Conservation (phyloP, 2,329 filamentous ascomycete species). For the Aulographum hederae region DNA sequence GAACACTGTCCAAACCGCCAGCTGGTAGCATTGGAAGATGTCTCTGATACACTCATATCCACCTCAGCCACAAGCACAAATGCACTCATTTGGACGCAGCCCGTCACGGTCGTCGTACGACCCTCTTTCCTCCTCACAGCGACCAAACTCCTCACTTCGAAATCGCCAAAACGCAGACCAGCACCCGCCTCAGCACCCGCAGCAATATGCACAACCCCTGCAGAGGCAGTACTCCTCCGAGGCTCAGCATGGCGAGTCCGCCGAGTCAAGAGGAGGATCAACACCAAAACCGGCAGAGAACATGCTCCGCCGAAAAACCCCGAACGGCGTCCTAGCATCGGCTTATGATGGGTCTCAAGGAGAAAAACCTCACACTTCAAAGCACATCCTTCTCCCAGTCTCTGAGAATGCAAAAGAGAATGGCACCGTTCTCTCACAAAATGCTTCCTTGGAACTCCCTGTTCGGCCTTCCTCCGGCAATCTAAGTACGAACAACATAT, state of each 20-base stretch:
- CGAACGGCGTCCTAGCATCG: conserved; percentile 78
- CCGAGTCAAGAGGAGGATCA: conserved; percentile 8
- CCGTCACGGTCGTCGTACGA: too few species aligned
- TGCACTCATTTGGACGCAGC: too few species aligned
- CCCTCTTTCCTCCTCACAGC: too few species aligned
- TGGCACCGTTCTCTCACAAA: conserved; percentile 7
- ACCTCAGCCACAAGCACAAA: too few species aligned
- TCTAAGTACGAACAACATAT: not conserved
- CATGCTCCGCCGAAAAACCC: conserved; percentile 77
- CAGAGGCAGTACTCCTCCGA: conserved; percentile 17
- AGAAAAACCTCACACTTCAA: conserved; percentile 56
- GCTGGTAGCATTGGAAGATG: too few species aligned
- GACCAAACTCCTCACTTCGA: too few species aligned
- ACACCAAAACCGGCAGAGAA: conserved; percentile 35
- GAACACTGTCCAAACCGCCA: too few species aligned
- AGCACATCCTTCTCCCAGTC: conserved; percentile 63
- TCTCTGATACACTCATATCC: too few species aligned
- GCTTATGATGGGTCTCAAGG: conserved; percentile 76
- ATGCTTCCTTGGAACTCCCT: conserved; percentile 12
- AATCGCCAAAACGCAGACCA: too few species aligned
- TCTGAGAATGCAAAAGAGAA: conserved; percentile 17
- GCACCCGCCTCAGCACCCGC: conserved; percentile 8
- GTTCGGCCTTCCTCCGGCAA: conserved; percentile 5
- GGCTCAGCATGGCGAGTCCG: conserved; percentile 4
- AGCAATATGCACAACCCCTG: conserved; percentile 21